Evolutionary conservation across 116 monocot species (phyloP).

Genomic region (Iris pallida): DNA sequence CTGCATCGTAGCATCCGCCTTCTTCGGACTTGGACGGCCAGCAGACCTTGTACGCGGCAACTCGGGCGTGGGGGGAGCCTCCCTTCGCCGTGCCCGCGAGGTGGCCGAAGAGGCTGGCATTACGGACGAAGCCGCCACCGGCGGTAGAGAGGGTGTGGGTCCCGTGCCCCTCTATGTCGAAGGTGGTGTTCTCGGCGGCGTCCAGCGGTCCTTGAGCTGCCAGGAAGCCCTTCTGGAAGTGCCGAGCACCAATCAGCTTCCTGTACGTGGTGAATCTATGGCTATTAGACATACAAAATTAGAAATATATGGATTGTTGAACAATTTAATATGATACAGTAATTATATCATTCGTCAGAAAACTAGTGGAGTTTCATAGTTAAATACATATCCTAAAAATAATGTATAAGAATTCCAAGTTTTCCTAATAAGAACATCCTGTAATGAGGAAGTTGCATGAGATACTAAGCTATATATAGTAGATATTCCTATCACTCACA

Average conservation of each 20-base stretch:
- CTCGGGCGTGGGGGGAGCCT: conserved; percentile 20
- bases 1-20: conserved; percentile 36
- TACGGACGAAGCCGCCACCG: conserved; percentile 15
- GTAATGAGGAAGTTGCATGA: no score
- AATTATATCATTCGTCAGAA: no score
- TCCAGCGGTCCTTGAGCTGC: conserved; percentile 13
- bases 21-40: conserved; percentile 6
- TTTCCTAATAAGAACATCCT: no score
- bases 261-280: no score
- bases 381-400: no score
- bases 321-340: no score
- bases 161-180: conserved; percentile 67
- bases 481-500: no score
- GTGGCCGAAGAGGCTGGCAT: conserved; percentile 26
- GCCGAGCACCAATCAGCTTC: conserved; percentile 79
- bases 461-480: no score
- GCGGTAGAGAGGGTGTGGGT: conserved; percentile 78
- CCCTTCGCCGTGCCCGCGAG: conserved; percentile 32
- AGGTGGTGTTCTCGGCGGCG: conserved; percentile 18
- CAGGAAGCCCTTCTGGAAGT: conserved; percentile 54
- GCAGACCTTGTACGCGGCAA: conserved; percentile 36
- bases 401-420: no score
- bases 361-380: no score
- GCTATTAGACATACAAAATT: no score
- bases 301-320: no score